Percentiles rank a stretch among this genome's conserved stretches.
These are phyloP conservation scores for Sordariomycetes sp. DNA, from an alignment of 2,329 filamentous ascomycete species.

Conservation along the genomic window DNA sequence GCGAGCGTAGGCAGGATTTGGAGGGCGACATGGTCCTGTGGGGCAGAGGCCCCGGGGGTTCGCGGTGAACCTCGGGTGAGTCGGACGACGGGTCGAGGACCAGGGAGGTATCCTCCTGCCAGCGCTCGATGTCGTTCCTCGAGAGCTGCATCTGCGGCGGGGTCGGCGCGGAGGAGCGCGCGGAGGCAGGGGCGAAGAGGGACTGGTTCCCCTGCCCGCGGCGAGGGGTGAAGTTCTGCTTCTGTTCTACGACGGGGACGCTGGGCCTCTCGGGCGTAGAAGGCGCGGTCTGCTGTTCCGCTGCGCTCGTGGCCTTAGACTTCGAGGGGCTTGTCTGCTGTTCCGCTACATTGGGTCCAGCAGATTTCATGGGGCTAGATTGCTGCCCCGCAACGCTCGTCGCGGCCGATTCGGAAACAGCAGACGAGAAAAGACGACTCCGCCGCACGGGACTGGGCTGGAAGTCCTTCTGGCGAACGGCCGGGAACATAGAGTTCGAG, in stretches of 20 bases:
- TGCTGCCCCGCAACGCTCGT: conserved; percentile 1
- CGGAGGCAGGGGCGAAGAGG: conserved; percentile 26
- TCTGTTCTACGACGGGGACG: conserved; percentile 29
- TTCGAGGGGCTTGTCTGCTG: background rate
- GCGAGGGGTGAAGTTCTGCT: conserved; percentile 36
- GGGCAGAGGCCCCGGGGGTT: conserved; percentile 26
- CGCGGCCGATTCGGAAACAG: conserved; percentile 4
- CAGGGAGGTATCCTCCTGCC: conserved; percentile 27
- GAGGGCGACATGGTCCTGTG: conserved; percentile 40
- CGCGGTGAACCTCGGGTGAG: background rate
- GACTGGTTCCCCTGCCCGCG: conserved; percentile 20
- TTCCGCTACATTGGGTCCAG: background rate
- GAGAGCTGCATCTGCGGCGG: conserved; percentile 30
- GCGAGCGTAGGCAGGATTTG: conserved; percentile 47
- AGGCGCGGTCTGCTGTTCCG: conserved; percentile 9
- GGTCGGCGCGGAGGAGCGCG: conserved; percentile 15
- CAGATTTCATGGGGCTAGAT: background rate
- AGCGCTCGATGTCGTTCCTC: conserved; percentile 27
- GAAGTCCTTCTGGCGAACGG: conserved; percentile 19
- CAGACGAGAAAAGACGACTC: conserved; percentile 24
- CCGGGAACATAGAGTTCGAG: conserved; percentile 29
- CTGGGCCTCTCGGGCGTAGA: conserved; percentile 20
- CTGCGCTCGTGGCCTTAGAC: background rate
- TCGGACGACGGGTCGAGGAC: conserved; percentile 3
- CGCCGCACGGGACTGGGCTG: conserved; percentile 18